Base-by-base conservation (phyloP, 306 rosid species). In the Dryas alaskensis region DNA sequence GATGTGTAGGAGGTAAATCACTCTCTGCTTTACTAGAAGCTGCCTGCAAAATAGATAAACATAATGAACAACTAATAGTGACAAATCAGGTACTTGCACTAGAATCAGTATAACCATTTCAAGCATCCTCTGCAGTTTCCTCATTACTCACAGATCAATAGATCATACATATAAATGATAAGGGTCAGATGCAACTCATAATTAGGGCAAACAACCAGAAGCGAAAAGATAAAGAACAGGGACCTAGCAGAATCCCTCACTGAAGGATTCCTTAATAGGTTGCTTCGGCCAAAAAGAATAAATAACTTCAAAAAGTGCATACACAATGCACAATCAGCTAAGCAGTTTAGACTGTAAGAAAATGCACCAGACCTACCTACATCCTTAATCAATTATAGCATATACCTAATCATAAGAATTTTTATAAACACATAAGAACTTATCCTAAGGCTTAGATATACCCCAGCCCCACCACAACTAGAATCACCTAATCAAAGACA, bases 1-100 rank as follows among this genome's bases (percentile, higher is more conserved):
- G 76, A 25, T 72, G 76, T 13, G 76, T 58, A 12, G 78, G 69
- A 59, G 82, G 64, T 55, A 74, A 75, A 4, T 80, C 82, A n/a
- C 87, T 61, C 72, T 82, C 85, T 44, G 90, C 88, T 48, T 78
- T 57, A 39, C 80, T 55, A 55, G 86, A 83, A 83, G 89, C 92
- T 13, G 48, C 19, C 89, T 83, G 87, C 49, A 79, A 48, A 69
- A 57, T 19, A 49, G 39, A 60, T n/a, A 14, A 43, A 49, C 40
- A 66, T 5, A 54, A 58, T 17, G 46, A n/a, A 71, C 22, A 31
- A 70, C 10, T 25, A 11, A 49, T 22, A 78, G 54, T 40, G 43
- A 39, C 47, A 76, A 60, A 22, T 27, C 14, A 69, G 11, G 13
- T 58, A 17, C 37, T 49, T 48, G 25, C 0, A 3, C 76, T 25